Evolutionary conservation across 129 eudicot species (phyloP).

Genomic region (Dittrichia graveolens): DNA sequence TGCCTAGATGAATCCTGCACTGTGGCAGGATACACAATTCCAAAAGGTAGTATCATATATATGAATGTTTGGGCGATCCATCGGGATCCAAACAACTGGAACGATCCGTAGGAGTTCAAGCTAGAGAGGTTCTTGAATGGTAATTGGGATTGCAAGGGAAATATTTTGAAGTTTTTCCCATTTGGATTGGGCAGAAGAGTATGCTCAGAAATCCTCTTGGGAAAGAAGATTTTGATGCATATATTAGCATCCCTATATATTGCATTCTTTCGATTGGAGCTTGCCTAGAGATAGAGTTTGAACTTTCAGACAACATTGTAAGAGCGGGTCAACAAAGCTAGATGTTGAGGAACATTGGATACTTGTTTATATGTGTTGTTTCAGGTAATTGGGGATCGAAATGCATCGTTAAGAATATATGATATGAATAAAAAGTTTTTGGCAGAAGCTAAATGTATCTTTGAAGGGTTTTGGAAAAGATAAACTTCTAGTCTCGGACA

Average conservation of each 20-base stretch:
- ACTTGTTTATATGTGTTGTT: too few relatives aligned
- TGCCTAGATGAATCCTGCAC: constrained; percentile 32
- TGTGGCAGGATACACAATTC: constrained; percentile 47
- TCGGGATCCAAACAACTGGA: constrained; percentile 38
- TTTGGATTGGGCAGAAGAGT: constrained; percentile 46
- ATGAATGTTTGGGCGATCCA: constrained; percentile 45
- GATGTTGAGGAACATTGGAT: too few relatives aligned
- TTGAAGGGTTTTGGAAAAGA: too few relatives aligned
- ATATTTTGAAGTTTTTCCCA: constrained; percentile 33
- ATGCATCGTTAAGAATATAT: too few relatives aligned
- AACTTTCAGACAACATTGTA: constrained; percentile 26
- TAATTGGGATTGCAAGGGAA: constrained; percentile 38
- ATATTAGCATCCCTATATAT: constrained; percentile 34
- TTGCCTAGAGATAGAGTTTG: constrained; percentile 32
- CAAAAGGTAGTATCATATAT: constrained; percentile 35
- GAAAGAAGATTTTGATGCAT: constrained; percentile 25
- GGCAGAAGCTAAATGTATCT: too few relatives aligned
- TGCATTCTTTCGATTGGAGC: constrained; percentile 41
- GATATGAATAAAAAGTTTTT: too few relatives aligned
- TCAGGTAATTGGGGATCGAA: too few relatives aligned
- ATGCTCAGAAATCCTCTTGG: constrained; percentile 37
- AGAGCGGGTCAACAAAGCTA: too few relatives aligned
- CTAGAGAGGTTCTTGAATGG: constrained; percentile 36
- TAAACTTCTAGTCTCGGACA: too few relatives aligned
- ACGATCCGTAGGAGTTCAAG: constrained; percentile 38